Conservation (phyloP, 371 early-diverging fungal species). For the Mortierella sp. region DNA sequence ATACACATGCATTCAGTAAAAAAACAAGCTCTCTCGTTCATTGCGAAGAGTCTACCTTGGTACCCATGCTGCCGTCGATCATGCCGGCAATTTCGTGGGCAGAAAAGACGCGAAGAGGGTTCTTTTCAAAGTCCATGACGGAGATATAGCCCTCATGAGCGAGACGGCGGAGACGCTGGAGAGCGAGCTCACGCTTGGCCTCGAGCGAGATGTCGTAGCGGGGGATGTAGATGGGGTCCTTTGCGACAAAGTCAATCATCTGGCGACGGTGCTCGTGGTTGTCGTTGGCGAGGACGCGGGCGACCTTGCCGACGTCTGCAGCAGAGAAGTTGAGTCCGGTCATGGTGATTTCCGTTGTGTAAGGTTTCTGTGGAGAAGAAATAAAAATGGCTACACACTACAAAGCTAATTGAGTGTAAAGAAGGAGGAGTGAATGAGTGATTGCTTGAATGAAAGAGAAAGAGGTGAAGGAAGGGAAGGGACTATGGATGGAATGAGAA, state of each 20-base stretch:
- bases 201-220: slow-evolving; percentile 70
- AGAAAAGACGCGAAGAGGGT: slow-evolving; percentile 81
- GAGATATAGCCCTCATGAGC: slow-evolving; percentile 73
- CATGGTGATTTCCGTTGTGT: slow-evolving; percentile 17
- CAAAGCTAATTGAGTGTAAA: background rate
- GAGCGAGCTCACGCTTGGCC: slow-evolving; percentile 76
- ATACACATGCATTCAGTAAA: background rate
- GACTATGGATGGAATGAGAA: background rate
- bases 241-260: slow-evolving; percentile 65
- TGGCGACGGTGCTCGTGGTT: slow-evolving; percentile 71
- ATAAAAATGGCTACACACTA: background rate
- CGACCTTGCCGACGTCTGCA: slow-evolving; percentile 51
- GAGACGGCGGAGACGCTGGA: slow-evolving; percentile 72
- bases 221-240: slow-evolving; percentile 75
- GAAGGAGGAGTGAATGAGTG: background rate
- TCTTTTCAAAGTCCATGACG: slow-evolving; percentile 80
- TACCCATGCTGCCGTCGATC: slow-evolving; percentile 78
- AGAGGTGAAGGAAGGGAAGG: background rate
- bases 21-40: background rate
- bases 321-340: slow-evolving; percentile 47
- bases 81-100: slow-evolving; percentile 82
- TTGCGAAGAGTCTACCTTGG: slow-evolving; percentile 69
- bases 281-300: slow-evolving; percentile 68
- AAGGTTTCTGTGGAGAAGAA: background rate
- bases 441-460: background rate